These are phyloP conservation scores for Neopestalotiopsis sp. DNA, from an alignment of 2,329 filamentous ascomycete genomes.

Conservation along the genomic window DNA sequence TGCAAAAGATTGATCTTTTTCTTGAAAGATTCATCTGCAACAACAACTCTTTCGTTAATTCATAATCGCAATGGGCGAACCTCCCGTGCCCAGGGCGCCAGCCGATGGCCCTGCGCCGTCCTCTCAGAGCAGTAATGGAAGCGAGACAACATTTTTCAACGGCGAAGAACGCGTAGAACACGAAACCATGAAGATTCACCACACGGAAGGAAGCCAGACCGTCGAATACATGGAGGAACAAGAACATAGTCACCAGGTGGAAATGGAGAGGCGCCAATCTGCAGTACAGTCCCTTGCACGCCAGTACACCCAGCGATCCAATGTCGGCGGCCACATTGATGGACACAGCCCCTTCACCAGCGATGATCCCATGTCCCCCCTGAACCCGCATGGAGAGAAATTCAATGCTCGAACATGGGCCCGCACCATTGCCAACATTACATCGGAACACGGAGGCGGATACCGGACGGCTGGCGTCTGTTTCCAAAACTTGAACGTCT, in stretches of 20 bases:
- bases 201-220: background rate
- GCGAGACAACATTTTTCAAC: background rate
- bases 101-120: background rate
- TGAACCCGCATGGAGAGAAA: conserved; percentile 11
- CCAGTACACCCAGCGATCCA: conserved; percentile 5
- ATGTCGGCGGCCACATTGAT: background rate
- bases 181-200: background rate
- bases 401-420: conserved; percentile 15
- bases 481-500: conserved; percentile 43
- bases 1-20: background rate
- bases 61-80: background rate
- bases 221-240: background rate
- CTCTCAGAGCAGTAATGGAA: conserved; percentile 3
- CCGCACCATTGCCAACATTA: background rate
- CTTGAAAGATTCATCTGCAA: background rate
- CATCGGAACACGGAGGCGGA: background rate
- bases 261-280: conserved; percentile 4
- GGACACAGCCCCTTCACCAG: background rate
- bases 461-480: conserved; percentile 36
- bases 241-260: background rate
- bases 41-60: background rate
- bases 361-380: conserved; percentile 10
- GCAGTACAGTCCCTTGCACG: conserved; percentile 9
- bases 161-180: background rate
- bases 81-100: background rate